These are phyloP conservation scores for Yarrowia alimentaria DNA, from an alignment of 805 yeast species.

Conservation along the genomic window DNA sequence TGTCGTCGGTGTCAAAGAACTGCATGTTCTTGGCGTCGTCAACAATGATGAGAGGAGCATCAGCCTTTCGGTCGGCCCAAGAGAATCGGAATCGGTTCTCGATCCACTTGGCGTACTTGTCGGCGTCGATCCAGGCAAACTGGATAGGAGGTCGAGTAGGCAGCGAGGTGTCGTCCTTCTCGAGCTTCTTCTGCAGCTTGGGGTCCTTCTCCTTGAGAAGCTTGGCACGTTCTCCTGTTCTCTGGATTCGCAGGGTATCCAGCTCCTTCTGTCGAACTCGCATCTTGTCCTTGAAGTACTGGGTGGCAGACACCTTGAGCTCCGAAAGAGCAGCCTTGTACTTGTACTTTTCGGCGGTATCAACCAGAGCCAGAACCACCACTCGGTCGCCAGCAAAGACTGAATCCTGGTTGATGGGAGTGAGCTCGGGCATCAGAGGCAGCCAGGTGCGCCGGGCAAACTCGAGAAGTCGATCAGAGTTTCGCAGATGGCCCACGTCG, in stretches of 20 bases:
- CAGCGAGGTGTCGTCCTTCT: constrained; percentile 13
- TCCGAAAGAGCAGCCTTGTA: constrained; percentile 35
- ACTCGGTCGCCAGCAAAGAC: constrained; percentile 35
- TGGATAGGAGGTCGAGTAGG: constrained; percentile 17
- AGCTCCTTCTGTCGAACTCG: constrained; percentile 20
- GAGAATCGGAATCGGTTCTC: constrained; percentile 19
- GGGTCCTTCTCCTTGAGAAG: constrained; percentile 27
- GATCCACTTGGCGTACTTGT: constrained; percentile 25
- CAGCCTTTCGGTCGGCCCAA: constrained; percentile 12
- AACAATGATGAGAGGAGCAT: constrained; percentile 13
- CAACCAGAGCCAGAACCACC: constrained; percentile 39
- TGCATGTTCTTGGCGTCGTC: constrained; percentile 24
- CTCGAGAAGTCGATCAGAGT: constrained; percentile 34
- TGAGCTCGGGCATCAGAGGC: constrained; percentile 41
- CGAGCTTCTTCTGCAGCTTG: constrained; percentile 26
- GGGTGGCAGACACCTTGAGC: constrained; percentile 37
- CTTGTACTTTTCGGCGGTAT: constrained; percentile 35
- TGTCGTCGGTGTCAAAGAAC: constrained; percentile 20
- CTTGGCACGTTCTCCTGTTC: constrained; percentile 14
- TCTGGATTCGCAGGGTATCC: constrained; percentile 21
- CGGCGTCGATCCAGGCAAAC: constrained; percentile 27
- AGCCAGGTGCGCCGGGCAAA: constrained; percentile 42
- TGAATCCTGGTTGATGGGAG: constrained; percentile 40
- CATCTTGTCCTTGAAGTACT: constrained; percentile 15
- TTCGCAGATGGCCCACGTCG: constrained; percentile 40